Percentiles rank a stretch among this genome's conserved stretches.
Evolutionary conservation across 768 basidiomycete species (phyloP).

Genomic region (Podaxis rugospora): DNA sequence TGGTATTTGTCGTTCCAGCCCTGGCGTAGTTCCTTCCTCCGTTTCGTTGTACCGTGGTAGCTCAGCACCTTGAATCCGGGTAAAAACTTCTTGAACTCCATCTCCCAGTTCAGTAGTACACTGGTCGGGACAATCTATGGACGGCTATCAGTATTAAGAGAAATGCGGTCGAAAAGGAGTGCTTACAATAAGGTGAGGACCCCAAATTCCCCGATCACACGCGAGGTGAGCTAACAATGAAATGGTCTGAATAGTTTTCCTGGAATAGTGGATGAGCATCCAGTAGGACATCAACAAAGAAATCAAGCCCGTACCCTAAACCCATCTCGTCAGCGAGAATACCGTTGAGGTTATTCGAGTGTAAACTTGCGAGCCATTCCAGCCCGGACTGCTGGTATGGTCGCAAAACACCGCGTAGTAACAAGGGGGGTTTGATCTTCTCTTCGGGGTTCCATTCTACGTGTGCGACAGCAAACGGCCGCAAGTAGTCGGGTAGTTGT

Average conservation of each 20-base stretch:
- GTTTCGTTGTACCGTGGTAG: constrained; percentile 88
- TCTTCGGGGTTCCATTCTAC: constrained; percentile 61
- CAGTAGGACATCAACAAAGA: background rate
- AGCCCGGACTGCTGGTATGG: constrained; percentile 93
- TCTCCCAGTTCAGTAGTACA: constrained; percentile 93
- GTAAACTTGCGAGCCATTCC: constrained; percentile 91
- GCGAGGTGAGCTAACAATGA: constrained; percentile 89
- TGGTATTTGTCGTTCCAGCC: constrained; percentile 88
- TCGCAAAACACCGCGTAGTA: constrained; percentile 83
- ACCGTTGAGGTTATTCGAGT: constrained; percentile 75
- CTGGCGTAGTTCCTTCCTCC: constrained; percentile 83
- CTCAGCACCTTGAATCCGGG: constrained; percentile 84
- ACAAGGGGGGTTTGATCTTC: constrained; percentile 58
- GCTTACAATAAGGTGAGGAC: constrained; percentile 81
- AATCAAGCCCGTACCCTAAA: constrained; percentile 56
- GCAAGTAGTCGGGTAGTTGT: constrained; percentile 51
- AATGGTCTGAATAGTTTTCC: constrained; percentile 97
- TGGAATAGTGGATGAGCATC: constrained; percentile 25
- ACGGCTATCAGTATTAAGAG: constrained; percentile 10
- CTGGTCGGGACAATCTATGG: constrained; percentile 82
- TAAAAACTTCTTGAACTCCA: constrained; percentile 95
- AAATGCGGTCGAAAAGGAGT: background rate
- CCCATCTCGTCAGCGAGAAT: constrained; percentile 96
- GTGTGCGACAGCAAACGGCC: constrained; percentile 66
- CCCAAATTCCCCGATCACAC: constrained; percentile 87